Base-by-base conservation (phyloP, 2,329 filamentous ascomycete species). In the Chaetomiaceae sp. region DNA sequence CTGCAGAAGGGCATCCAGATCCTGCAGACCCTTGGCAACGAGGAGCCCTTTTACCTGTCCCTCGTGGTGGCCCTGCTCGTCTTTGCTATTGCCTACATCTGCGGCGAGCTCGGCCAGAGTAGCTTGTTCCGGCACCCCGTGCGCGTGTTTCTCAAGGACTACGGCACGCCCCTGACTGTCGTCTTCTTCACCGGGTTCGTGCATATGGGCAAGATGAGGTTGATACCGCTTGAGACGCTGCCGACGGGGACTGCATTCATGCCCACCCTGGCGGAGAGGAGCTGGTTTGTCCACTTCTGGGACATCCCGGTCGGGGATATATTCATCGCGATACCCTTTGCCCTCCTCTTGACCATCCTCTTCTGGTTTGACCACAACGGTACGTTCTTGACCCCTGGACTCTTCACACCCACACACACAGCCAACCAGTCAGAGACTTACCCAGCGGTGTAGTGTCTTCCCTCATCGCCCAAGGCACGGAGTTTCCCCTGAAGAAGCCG, bases 341-440 rank as follows among this genome's bases (percentile, higher is more conserved):
- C 87, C 0, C 60, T 94, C 27, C 70, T 95, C 1, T 71, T 95
- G 14, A 95, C 88, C 0, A 81, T 94, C 18, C 68, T 95, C 4
- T 95, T 95, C 62, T 94, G 85, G 70, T 94, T 93, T 62, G 88
- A 94, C 60, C 88, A 94, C 60, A 94, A 93, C 56, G 84, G 84
- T 86, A 69, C 51, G 69, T 53, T 6, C 32, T 8, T 37, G n/a
- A n/a, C n/a, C 8, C 30, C 38, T 24, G 5, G 32, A 7, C 14
- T 29, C 36, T 4, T 34, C 3, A 20, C 18, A 27, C 7, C 35
- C 9, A 10, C 24, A 20, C 11, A 14, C 20, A 17, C 42, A 33
- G 17, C 38, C 39, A 18, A 24, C 22, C 22, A 24, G 22, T 5
- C 22, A 24, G 9, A 5, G 22, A 9, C 22, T 24, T 5, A 24